Percentiles rank a stretch among this genome's conserved stretches.
Evolutionary conservation across 1,284 basidiomycete genomes (phyloP).

Genomic region (Pascua sp.): DNA sequence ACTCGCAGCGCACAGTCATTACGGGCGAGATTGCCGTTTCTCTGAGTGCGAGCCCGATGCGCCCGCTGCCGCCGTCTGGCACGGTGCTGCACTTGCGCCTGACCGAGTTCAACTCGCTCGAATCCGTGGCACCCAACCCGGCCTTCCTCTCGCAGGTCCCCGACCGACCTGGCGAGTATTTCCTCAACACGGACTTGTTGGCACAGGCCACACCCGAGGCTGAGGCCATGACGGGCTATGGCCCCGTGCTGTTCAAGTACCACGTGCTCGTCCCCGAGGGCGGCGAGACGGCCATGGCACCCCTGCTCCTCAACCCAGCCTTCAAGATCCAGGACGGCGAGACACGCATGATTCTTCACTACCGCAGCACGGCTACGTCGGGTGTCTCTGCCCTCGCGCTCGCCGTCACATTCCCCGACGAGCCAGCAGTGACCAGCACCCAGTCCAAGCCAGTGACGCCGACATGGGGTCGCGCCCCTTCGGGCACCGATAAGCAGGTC

Average conservation of each 20-base stretch:
- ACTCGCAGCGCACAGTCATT: conserved; percentile 8
- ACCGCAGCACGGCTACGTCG: conserved; percentile 37
- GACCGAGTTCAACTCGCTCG: conserved; percentile 51
- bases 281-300: conserved; percentile 40
- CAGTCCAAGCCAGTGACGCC: conserved; percentile 54
- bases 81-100: conserved; percentile 48
- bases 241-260: conserved; percentile 53
- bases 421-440: conserved; percentile 47
- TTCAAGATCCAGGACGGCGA: conserved; percentile 55
- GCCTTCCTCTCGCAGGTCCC: conserved; percentile 50
- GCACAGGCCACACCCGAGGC: conserved; percentile 23
- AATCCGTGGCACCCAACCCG: conserved; percentile 56
- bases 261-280: conserved; percentile 51
- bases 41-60: neutral
- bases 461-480: conserved; percentile 34
- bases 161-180: conserved; percentile 52
- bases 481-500: conserved; percentile 36
- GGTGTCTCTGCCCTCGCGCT: conserved; percentile 43
- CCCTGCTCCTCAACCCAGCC: conserved; percentile 51
- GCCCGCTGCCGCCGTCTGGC: neutral
- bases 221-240: conserved; percentile 16
- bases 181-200: conserved; percentile 49
- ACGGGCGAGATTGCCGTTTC: conserved; percentile 50
- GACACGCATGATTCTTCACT: conserved; percentile 54
- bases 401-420: conserved; percentile 43